Evolutionary conservation across 2,329 filamentous ascomycete species (phyloP).

Genomic region (Diplocarpon mali): DNA sequence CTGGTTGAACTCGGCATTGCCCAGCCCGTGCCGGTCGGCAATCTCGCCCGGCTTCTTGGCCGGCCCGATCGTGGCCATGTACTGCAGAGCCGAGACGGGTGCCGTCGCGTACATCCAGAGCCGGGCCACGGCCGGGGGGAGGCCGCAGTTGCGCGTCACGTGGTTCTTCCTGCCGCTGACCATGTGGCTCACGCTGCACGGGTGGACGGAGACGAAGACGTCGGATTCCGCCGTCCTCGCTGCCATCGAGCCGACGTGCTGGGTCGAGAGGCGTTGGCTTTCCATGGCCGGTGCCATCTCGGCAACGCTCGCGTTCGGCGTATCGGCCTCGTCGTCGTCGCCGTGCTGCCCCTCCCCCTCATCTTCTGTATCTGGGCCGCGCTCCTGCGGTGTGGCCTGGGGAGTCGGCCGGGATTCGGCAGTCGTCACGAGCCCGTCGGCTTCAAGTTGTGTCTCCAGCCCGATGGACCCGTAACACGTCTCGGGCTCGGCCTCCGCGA

Average conservation of each 20-base stretch:
- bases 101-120: slow-evolving; percentile 49
- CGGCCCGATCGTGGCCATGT: slow-evolving; percentile 45
- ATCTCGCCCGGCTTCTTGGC: slow-evolving; percentile 39
- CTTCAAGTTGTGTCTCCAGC: slow-evolving; percentile 19
- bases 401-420: not conserved
- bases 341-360: not conserved
- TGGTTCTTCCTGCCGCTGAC: slow-evolving; percentile 39
- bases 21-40: slow-evolving; percentile 33
- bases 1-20: slow-evolving; percentile 36
- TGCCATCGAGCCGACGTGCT: slow-evolving; percentile 37
- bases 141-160: slow-evolving; percentile 43
- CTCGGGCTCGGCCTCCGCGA: slow-evolving; percentile 13
- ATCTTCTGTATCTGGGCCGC: not conserved
- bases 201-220: slow-evolving; percentile 40
- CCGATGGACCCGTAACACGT: slow-evolving; percentile 24
- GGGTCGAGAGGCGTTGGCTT: slow-evolving; percentile 41
- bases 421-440: slow-evolving; percentile 8
- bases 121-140: slow-evolving; percentile 44
- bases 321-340: slow-evolving; percentile 5
- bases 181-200: slow-evolving; percentile 38
- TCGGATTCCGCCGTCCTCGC: slow-evolving; percentile 41
- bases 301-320: slow-evolving; percentile 2
- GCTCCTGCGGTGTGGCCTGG: not conserved
- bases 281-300: slow-evolving; percentile 26
- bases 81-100: slow-evolving; percentile 38